These are phyloP conservation scores for Tothia fuscella DNA, from an alignment of 2,329 filamentous ascomycete species.

Conservation along the genomic window DNA sequence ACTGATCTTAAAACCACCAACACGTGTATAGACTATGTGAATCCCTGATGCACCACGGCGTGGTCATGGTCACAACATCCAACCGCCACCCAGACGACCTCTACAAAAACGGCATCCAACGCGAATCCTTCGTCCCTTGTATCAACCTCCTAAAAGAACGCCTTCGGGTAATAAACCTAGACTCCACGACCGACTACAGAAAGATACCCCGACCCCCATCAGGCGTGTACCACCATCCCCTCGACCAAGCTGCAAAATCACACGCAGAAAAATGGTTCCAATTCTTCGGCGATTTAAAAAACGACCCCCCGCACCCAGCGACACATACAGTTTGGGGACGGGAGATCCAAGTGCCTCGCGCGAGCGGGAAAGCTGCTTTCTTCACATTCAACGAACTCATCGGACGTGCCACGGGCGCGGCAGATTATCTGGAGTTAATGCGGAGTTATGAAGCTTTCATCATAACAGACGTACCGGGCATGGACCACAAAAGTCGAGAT, in stretches of 20 bases:
- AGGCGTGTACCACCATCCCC: conserved; percentile 83
- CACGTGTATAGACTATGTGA: conserved; percentile 81
- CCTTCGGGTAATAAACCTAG: conserved; percentile 82
- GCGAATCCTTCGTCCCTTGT: conserved; percentile 87
- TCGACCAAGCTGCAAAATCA: conserved; percentile 62
- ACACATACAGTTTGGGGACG: conserved; percentile 85
- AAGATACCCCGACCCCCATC: conserved; percentile 90
- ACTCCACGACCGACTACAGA: conserved; percentile 92
- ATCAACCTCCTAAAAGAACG: conserved; percentile 81
- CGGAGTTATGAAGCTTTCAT: conserved; percentile 86
- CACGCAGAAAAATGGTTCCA: conserved; percentile 94
- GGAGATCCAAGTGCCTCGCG: conserved; percentile 74
- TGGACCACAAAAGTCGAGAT: conserved; percentile 79
- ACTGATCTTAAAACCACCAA: conserved; percentile 98
- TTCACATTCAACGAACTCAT: conserved; percentile 93
- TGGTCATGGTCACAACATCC: conserved; percentile 88
- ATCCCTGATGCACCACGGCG: conserved; percentile 88
- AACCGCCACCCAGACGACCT: conserved; percentile 94
- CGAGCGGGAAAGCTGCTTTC: conserved; percentile 76
- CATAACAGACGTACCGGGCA: conserved; percentile 79
- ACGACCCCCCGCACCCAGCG: conserved; percentile 63
- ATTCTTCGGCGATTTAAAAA: conserved; percentile 75
- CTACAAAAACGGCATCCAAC: conserved; percentile 96
- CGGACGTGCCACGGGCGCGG: conserved; percentile 75
- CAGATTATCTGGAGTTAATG: conserved; percentile 88